These are phyloP conservation scores for Fusarium nanum DNA, from an alignment of 2,329 filamentous ascomycete species.

Conservation along the genomic window DNA sequence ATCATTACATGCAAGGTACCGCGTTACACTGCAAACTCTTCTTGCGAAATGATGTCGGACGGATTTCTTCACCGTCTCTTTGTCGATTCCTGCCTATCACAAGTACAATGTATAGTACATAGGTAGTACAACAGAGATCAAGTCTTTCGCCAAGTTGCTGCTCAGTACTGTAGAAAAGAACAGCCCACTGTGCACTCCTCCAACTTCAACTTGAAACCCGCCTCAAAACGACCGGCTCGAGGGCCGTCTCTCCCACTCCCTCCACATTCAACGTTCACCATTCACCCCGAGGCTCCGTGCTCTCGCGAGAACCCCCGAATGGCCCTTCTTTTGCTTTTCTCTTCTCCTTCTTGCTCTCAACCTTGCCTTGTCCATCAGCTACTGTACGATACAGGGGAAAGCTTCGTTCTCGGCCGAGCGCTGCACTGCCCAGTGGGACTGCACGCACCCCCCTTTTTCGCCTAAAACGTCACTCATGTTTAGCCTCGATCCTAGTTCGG, in stretches of 20 bases:
- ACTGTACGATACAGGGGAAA: slow-evolving; percentile 3
- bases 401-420: slow-evolving; percentile 44
- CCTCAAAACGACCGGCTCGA: slow-evolving; percentile 31
- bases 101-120: not conserved
- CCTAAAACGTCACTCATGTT: slow-evolving; percentile 34
- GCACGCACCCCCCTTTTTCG: slow-evolving; percentile 9
- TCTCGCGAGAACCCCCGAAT: slow-evolving; percentile 2
- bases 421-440: slow-evolving; percentile 18
- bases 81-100: not conserved
- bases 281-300: slow-evolving; percentile 18
- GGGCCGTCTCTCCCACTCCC: slow-evolving; percentile 16
- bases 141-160: not conserved
- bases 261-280: slow-evolving; percentile 8
- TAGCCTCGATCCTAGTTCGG: slow-evolving; percentile 33
- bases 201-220: slow-evolving; percentile 43
- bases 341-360: not conserved
- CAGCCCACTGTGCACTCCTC: slow-evolving; percentile 42
- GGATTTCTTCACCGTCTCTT: slow-evolving; percentile 30
- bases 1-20: slow-evolving; percentile 34
- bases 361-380: not conserved
- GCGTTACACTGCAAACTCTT: slow-evolving; percentile 21
- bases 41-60: slow-evolving; percentile 15
- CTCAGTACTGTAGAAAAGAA: slow-evolving; percentile 1
- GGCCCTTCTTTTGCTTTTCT: slow-evolving; percentile 1
- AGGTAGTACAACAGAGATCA: not conserved